Base-by-base conservation (phyloP, 2,329 filamentous ascomycete genomes). In the Alternaria dauci region DNA sequence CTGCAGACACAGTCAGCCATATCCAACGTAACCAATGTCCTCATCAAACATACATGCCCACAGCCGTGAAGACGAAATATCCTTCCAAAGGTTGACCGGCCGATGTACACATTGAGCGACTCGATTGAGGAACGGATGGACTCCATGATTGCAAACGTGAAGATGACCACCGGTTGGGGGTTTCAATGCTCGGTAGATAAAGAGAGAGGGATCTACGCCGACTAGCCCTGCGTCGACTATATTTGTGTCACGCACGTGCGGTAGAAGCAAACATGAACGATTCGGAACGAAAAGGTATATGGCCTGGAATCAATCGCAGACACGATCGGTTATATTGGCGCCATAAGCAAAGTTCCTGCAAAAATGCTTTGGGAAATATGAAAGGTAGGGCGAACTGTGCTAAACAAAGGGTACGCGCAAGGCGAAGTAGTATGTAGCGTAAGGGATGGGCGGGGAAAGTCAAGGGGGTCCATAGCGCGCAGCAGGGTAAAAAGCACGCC, bases 11-110 rank as follows among this genome's bases (percentile, higher is more conserved):
- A 25, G 69, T 75, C n/a, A 58, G 62, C 25, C 26, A 23, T 23
- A 26, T 12, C 5, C 6, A 11, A 25, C n/a, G 30, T 43, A 8
- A 20, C 20, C 20, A 30, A 12, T 7, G 28, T 6, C 8, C 18
- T 12, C 26, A 12, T 25, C 34, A 66, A 44, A 84, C 88, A 83
- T 85, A 92, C 90, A 87, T 94, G 91, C 70, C 92, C 92, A 39
- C 87, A 93, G 65, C 91, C 91, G 67, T 96, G 91, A 32, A 96
- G 86, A 66, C 88, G 88, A 80, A 96, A 96, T 47, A 79, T 71
- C 12, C 76, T 75, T 30, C 78, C 78, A 61, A 80, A 78, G 3
- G 71, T 78, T 11, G 78, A 79, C 44, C 67, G 53, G 23, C 71
- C 71, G 25, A 76, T 55, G 38, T 63, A 68, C 26, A 39, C 53